Conservation (phyloP, 108 stramenopile species). For the Discostella stelligeroides region DNA sequence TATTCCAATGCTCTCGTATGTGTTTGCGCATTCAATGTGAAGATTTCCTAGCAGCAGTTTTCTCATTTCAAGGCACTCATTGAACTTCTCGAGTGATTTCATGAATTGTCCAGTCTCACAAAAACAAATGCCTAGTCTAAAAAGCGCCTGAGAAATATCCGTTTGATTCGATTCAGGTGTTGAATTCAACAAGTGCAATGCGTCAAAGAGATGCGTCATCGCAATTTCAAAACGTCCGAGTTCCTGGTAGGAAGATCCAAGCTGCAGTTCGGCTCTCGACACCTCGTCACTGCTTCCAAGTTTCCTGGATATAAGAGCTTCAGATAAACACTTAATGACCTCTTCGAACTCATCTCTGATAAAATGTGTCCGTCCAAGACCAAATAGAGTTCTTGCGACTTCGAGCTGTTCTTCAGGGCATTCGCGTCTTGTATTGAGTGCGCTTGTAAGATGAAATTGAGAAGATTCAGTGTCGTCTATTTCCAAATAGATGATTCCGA, state of each 20-base stretch:
- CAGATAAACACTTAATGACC: conserved; percentile 44
- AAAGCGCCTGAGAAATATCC: conserved; percentile 49
- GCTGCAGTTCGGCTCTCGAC: conserved; percentile 33
- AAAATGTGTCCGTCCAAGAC: conserved; percentile 48
- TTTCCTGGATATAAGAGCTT: conserved; percentile 32
- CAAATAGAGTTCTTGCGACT: conserved; percentile 37
- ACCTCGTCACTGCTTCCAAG: conserved; percentile 18
- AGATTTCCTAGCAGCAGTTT: conserved; percentile 33
- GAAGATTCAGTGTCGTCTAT: conserved; percentile 34
- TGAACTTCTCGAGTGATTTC: conserved; percentile 39
- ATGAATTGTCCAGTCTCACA: conserved; percentile 40
- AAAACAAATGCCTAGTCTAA: conserved; percentile 42
- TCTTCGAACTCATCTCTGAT: conserved; percentile 40
- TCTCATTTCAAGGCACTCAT: conserved; percentile 40
- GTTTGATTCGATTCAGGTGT: conserved; percentile 35
- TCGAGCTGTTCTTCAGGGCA: conserved; percentile 39
- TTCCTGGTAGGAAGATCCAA: conserved; percentile 48
- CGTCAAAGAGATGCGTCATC: conserved; percentile 25
- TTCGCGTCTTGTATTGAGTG: conserved; percentile 40
- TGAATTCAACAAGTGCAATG: conserved; percentile 23
- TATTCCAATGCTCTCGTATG: conserved; percentile 56
- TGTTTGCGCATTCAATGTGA: conserved; percentile 44
- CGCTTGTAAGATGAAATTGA: conserved; percentile 40
- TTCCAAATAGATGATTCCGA: conserved; percentile 44
- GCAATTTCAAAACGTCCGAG: conserved; percentile 38